Conservation (phyloP, 2,329 filamentous ascomycete species). For the Stagonosporopsis cucurbitacearum region DNA sequence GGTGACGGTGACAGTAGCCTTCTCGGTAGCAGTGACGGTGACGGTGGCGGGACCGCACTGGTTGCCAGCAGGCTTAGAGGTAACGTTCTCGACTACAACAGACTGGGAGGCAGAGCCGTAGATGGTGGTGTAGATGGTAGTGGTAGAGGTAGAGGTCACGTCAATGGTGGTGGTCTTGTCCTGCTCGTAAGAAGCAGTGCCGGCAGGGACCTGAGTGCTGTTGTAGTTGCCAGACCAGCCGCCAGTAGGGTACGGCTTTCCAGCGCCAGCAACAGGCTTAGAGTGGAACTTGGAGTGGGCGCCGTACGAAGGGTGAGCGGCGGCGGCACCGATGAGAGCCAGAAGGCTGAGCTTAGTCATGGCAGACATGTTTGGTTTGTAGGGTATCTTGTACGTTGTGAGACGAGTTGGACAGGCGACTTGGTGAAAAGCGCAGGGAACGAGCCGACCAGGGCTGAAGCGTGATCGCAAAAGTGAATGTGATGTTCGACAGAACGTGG, state of each 20-base stretch:
- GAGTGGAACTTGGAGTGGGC: constrained; percentile 42
- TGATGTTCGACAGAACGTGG: constrained; percentile 47
- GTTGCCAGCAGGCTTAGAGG: constrained; percentile 23
- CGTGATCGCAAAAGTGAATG: constrained; percentile 46
- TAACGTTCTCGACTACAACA: constrained; percentile 28
- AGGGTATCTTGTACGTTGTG: constrained; percentile 19
- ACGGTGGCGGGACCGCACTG: constrained; percentile 40
- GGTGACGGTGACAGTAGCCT: constrained; percentile 52
- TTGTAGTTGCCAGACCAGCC: constrained; percentile 39
- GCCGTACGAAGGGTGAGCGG: constrained; percentile 48
- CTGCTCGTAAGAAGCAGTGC: constrained; percentile 25
- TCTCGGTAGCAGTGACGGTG: constrained; percentile 50
- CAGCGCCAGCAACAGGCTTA: constrained; percentile 31
- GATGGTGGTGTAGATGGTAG: constrained; percentile 36
- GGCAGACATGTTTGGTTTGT: constrained; percentile 43
- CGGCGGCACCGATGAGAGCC: constrained; percentile 51
- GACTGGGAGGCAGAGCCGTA: constrained; percentile 30
- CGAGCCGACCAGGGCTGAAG: constrained; percentile 54
- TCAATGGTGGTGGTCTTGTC: constrained; percentile 36
- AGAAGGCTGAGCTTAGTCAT: constrained; percentile 51
- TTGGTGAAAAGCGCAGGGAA: constrained; percentile 49
- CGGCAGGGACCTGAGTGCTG: constrained; percentile 30
- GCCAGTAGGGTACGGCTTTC: constrained; percentile 42
- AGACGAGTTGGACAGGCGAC: constrained; percentile 28
- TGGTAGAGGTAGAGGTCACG: constrained; percentile 34